Percentiles rank a stretch among this genome's conserved stretches.
phyloP scores from a whole-genome alignment of 306 rosid genomes.

The Morella rubra region DNA sequence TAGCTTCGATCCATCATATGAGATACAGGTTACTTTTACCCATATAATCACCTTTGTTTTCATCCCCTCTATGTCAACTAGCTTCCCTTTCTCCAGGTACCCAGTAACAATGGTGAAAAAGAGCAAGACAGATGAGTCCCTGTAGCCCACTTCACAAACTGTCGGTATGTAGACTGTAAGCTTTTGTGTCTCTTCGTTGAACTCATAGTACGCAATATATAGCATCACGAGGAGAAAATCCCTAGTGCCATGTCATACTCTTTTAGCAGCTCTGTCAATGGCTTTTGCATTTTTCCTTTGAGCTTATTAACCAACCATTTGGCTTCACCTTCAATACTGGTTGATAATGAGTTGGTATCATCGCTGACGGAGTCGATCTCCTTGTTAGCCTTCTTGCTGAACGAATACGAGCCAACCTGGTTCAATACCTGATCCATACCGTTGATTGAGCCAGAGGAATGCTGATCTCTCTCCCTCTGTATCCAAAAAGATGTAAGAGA shows the following conservation, averaged over 20 bases:
- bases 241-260: conserved; percentile 80
- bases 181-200: conserved; percentile 75
- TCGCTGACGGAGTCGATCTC: conserved; percentile 75
- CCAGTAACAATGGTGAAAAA: conserved; percentile 69
- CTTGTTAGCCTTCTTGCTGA: conserved; percentile 67
- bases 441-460: neutral
- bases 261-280: conserved; percentile 68
- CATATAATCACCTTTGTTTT: conserved; percentile 92
- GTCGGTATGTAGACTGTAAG: conserved; percentile 67
- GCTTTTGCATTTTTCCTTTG: conserved; percentile 94
- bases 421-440: conserved; percentile 79
- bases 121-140: conserved; percentile 80
- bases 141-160: conserved; percentile 79
- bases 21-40: conserved; percentile 74
- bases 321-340: conserved; percentile 71
- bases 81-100: conserved; percentile 88
- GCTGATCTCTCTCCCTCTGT: conserved; percentile 14
- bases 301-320: conserved; percentile 81
- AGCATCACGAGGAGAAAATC: conserved; percentile 84
- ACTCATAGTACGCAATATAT: conserved; percentile 97
- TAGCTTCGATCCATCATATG: conserved; percentile 77
- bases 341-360: conserved; percentile 68
- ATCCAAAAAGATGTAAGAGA: neutral
- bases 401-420: conserved; percentile 93
- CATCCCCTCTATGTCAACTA: conserved; percentile 79